Conservation (phyloP, 495 filamentous ascomycete species). For the Penicillium lividum region DNA sequence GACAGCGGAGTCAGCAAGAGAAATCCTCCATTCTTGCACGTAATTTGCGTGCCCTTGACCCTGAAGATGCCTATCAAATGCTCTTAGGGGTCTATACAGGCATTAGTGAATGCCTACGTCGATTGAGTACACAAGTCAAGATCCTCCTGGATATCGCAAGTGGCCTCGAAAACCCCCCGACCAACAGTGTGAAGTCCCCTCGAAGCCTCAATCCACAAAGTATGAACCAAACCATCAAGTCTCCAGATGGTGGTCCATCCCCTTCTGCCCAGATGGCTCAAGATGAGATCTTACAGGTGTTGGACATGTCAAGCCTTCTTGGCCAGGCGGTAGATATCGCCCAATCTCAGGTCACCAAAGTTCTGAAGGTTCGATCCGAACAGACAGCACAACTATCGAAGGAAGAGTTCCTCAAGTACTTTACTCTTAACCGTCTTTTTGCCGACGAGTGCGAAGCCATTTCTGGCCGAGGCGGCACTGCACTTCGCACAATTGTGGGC, state of each 20-base stretch:
- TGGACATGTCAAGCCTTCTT: conserved; percentile 93
- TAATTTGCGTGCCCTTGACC: conserved; percentile 81
- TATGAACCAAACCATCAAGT: conserved; percentile 27
- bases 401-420: conserved; percentile 84
- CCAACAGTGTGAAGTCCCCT: conserved; percentile 43
- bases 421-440: conserved; percentile 89
- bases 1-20: conserved; percentile 75
- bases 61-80: conserved; percentile 83
- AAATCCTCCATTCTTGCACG: conserved; percentile 88
- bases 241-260: conserved; percentile 17
- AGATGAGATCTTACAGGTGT: conserved; percentile 77
- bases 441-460: conserved; percentile 97
- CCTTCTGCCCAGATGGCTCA: conserved; percentile 49
- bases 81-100: conserved; percentile 79
- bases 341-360: conserved; percentile 87
- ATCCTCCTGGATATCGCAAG: conserved; percentile 94
- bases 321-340: conserved; percentile 92
- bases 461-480: conserved; percentile 80
- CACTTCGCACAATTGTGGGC: conserved; percentile 85
- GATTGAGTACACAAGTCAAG: conserved; percentile 89
- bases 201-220: conserved; percentile 45
- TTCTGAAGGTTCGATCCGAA: conserved; percentile 88
- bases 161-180: conserved; percentile 53
- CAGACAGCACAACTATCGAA: conserved; percentile 73
- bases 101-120: conserved; percentile 81